Conservation (phyloP, 1,284 basidiomycete genomes). For the Rhodotorula sp. region DNA sequence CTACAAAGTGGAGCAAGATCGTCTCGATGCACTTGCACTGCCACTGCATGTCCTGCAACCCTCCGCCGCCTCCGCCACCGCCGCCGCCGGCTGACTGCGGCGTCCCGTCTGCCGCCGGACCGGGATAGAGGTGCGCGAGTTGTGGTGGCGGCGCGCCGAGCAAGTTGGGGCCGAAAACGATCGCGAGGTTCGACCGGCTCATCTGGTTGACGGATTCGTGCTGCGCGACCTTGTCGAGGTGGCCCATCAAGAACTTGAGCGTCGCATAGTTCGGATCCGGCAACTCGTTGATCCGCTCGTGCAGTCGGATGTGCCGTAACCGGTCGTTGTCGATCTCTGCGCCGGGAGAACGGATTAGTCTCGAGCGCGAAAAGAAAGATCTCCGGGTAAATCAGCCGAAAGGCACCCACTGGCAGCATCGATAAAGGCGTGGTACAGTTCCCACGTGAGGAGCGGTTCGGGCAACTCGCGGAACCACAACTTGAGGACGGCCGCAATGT, state of each 20-base stretch:
- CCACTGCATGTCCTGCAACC: slow-evolving; percentile 60
- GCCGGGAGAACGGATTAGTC: slow-evolving; percentile 6
- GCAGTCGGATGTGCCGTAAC: slow-evolving; percentile 86
- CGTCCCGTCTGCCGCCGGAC: slow-evolving; percentile 38
- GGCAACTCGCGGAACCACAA: slow-evolving; percentile 95
- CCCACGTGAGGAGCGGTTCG: slow-evolving; percentile 83
- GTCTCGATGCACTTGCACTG: slow-evolving; percentile 83
- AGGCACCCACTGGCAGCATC: slow-evolving; percentile 80
- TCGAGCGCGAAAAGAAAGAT: neutral
- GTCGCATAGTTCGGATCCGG: slow-evolving; percentile 98
- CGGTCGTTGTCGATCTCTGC: slow-evolving; percentile 89
- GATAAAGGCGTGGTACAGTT: slow-evolving; percentile 84
- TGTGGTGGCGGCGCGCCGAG: slow-evolving; percentile 61
- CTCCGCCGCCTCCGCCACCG: slow-evolving; percentile 11
- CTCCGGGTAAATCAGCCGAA: no score
- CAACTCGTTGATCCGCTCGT: slow-evolving; percentile 95
- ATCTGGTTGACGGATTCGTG: slow-evolving; percentile 80
- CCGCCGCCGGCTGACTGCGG: neutral
- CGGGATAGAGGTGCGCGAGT: slow-evolving; percentile 31
- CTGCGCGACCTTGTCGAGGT: slow-evolving; percentile 80
- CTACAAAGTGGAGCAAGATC: slow-evolving; percentile 77
- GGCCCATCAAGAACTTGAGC: slow-evolving; percentile 91
- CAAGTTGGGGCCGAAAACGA: slow-evolving; percentile 95
- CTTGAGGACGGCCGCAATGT: slow-evolving; percentile 88
- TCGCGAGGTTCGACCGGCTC: slow-evolving; percentile 88